Base-by-base conservation (phyloP, 164 flowering plant genomes). In the Berberis thunbergii region DNA sequence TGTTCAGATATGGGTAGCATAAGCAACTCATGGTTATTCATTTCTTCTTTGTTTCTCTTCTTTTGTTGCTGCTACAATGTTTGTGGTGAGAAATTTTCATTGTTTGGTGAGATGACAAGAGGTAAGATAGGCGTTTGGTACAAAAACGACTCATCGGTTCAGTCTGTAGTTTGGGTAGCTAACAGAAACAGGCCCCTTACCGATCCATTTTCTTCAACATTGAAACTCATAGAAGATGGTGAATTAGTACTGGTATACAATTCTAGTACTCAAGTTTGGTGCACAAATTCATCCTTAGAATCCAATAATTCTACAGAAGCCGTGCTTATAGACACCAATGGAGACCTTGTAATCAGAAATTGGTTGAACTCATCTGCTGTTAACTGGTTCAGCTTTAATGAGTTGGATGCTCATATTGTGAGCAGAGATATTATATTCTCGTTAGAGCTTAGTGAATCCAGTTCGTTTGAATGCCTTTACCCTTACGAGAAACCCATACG, bases 381-480 rank as follows among this genome's bases (percentile, higher is more conserved):
- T 1, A 57, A 80, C 7, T 88, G 96, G 96, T 79, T 84, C 62
- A 86, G 91, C 59, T 81, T 83, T 61, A 86, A 84, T 44, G 41
- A n/a, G 55, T 5, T 41, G 76, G 73, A 49, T 60, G 8, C 13
- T 74, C 84, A 86, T 74, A 88, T 91, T 12, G 71, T 82, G 10
- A 7, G 71, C 77, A 0, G 89, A 90, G 7, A 73, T 71, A 0
- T 83, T 70, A 67, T 71, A 83, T 7, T 76, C 58, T 4, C 73
- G 1, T 1, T 52, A 26, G 1, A 52, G 12, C 12, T 26, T 75
- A 43, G 1, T 39, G 10, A 41, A 64, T n/a, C 40, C 49, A 38
- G 59, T 7, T 6, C 40, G 8, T n/a, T 7, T 7, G 7, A 4
- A 8, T 11, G 8, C 13, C 0, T 2, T 43, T 38, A 52, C 55